Base-by-base conservation (phyloP, 2,329 filamentous ascomycete genomes). In the Penicillium freii region DNA sequence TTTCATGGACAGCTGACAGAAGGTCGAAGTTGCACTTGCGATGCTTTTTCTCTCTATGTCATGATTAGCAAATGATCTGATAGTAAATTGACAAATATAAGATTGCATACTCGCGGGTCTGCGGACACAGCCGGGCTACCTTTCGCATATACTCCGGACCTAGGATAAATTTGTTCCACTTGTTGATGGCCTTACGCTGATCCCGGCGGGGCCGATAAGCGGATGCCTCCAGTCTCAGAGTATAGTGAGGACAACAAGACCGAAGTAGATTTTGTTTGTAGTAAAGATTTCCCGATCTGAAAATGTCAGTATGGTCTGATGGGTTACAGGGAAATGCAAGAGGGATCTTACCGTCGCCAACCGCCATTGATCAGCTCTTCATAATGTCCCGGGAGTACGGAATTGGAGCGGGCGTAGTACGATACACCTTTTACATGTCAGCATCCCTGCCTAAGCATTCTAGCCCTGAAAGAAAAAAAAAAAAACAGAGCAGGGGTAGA, bases 161-260 rank as follows among this genome's bases (percentile, higher is more conserved):
- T 43, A 80, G 65, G 31, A 81, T 64, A 58, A 75, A 80, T 39
- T 73, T 75, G 62, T 78, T 81, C 76, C 78, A 80, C 51, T 73
- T 73, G 65, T 81, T 80, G 60, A 80, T 70, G 15, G 78, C 77
- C 60, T 77, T 75, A 39, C 77, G 74, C 60, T 81, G 79, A 60
- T 80, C 78, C 52, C 72, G 74, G 44, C 73, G 70, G n/a, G 78
- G 67, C 56, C 73, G 73, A 64, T 77, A 81, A 29, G 70, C 72
- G 4, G 72, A 66, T 1, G 74, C 77, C 62, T 78, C 73, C 44
- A 81, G 69, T 48, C 78, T 76, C 61, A 81, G 71, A 13, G 79
- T 80, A 62, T 81, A 97, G 70, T 97, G 92, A 44, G 92, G 92
- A 73, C 94, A 99, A 69, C 94, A 99, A 60, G 91, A 90, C 56